Evolutionary conservation across 306 rosid species (phyloP).

Genomic region (Begonia loranthoides): DNA sequence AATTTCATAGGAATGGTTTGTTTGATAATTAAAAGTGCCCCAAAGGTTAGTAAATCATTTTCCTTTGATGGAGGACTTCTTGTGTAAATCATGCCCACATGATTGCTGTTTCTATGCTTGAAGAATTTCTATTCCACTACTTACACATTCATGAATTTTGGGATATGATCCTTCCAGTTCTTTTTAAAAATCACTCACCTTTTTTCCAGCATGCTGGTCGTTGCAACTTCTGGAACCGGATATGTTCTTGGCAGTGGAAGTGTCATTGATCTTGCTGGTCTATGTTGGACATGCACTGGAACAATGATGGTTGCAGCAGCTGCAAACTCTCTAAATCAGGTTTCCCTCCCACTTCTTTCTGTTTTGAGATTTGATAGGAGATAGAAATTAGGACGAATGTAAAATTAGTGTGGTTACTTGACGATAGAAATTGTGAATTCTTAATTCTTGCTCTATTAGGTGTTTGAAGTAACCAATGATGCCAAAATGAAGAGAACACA

Average conservation of each 20-base stretch:
- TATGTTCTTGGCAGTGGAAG: slow-evolving; percentile 74
- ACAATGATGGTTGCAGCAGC: slow-evolving; percentile 99
- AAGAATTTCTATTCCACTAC: too few species aligned
- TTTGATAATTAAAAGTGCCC: too few species aligned
- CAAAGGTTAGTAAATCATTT: too few species aligned
- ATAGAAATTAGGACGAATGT: background rate
- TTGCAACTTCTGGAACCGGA: slow-evolving; percentile 94
- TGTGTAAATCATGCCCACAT: too few species aligned
- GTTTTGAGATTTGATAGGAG: slow-evolving; percentile 1
- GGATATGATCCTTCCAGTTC: too few species aligned
- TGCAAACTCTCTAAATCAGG: slow-evolving; percentile 92
- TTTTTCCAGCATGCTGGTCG: slow-evolving; percentile 68
- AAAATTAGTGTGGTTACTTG: too few species aligned
- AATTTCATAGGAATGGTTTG: too few species aligned
- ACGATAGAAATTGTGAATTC: background rate
- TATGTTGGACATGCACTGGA: slow-evolving; percentile 80
- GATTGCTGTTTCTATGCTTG: too few species aligned
- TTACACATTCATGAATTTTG: too few species aligned
- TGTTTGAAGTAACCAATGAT: slow-evolving; percentile 67
- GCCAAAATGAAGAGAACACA: slow-evolving; percentile 84
- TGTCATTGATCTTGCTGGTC: slow-evolving; percentile 45
- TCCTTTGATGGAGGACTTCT: too few species aligned
- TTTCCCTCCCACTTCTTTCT: slow-evolving; percentile 11
- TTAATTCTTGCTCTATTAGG: slow-evolving; percentile 22
- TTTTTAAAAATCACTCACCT: background rate